Evolutionary conservation across 768 basidiomycete species (phyloP).

Genomic region (Leccinum pellstonianum): DNA sequence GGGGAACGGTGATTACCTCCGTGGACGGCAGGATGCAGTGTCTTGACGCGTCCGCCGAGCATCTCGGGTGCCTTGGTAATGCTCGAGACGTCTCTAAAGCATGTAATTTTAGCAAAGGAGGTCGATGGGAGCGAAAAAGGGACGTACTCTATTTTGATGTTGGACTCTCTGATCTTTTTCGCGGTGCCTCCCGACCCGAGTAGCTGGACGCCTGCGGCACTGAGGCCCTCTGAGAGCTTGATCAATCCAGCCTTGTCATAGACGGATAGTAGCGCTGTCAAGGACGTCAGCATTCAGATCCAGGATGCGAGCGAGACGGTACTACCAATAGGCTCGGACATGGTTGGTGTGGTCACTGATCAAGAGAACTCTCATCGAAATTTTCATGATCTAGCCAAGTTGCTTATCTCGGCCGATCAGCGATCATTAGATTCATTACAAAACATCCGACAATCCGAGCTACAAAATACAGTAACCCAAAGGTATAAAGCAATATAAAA

Average conservation of each 20-base stretch:
- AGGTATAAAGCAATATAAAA: constrained; percentile 3
- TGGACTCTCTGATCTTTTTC: constrained; percentile 94
- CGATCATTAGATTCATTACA: constrained; percentile 8
- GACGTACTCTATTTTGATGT: constrained; percentile 84
- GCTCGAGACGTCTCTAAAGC: too few relatives aligned
- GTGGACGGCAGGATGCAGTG: constrained; percentile 53
- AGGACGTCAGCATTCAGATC: constrained; percentile 6
- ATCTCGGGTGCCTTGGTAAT: too few relatives aligned
- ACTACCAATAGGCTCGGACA: constrained; percentile 32
- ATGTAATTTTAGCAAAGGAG: constrained; percentile 8
- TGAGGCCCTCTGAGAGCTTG: constrained; percentile 84
- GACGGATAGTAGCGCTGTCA: constrained; percentile 83
- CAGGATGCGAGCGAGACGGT: not conserved
- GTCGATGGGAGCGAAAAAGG: constrained; percentile 2
- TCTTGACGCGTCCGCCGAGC: too few relatives aligned
- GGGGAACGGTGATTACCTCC: constrained; percentile 59
- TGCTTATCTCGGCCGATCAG: constrained; percentile 22
- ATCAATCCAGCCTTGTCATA: constrained; percentile 93
- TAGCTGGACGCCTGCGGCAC: constrained; percentile 77
- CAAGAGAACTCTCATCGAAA: not conserved
- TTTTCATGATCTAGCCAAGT: constrained; percentile 1
- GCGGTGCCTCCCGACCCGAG: constrained; percentile 97
- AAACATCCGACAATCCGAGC: not conserved
- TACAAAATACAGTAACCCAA: constrained; percentile 14
- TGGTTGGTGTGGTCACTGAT: constrained; percentile 13